Evolutionary conservation across 305 asterid species (phyloP).

Genomic region (Lippia alba): DNA sequence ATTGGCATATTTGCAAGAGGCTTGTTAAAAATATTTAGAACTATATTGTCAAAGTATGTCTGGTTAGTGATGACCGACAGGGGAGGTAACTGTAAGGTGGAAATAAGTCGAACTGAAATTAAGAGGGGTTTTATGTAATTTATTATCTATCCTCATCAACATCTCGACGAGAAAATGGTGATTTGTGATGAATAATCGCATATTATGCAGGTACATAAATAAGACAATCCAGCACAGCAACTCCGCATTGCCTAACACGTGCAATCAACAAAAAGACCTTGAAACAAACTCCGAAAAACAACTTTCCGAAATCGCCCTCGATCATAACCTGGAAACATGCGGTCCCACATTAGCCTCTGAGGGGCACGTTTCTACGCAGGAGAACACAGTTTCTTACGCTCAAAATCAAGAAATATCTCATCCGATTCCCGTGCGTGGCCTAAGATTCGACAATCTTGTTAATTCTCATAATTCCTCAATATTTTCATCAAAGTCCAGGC

Average conservation of each 20-base stretch:
- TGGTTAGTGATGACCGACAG: no score
- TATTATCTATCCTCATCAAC: slow-evolving; percentile 10
- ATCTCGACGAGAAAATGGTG: neutral
- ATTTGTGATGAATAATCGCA: slow-evolving; percentile 25
- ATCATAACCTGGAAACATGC: slow-evolving; percentile 43
- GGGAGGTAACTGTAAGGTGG: neutral
- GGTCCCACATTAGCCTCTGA: slow-evolving; percentile 42
- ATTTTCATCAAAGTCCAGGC: slow-evolving; percentile 41
- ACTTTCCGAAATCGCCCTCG: slow-evolving; percentile 36
- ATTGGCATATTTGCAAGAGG: no score
- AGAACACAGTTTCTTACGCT: slow-evolving; percentile 46
- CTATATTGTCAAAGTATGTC: no score
- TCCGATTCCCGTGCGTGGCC: slow-evolving; percentile 63
- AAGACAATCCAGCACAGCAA: slow-evolving; percentile 48
- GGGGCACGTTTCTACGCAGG: slow-evolving; percentile 37
- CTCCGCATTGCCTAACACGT: slow-evolving; percentile 49
- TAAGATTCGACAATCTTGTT: slow-evolving; percentile 48
- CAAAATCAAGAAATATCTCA: slow-evolving; percentile 52
- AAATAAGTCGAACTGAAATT: neutral
- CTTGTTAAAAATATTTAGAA: no score
- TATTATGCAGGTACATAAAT: slow-evolving; percentile 68
- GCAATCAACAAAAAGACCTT: slow-evolving; percentile 49
- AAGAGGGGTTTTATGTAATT: neutral
- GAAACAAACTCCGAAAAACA: slow-evolving; percentile 49
- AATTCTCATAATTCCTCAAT: slow-evolving; percentile 46